Conservation (phyloP, 2,329 filamentous ascomycete genomes). For the Diaporthe humulicola region DNA sequence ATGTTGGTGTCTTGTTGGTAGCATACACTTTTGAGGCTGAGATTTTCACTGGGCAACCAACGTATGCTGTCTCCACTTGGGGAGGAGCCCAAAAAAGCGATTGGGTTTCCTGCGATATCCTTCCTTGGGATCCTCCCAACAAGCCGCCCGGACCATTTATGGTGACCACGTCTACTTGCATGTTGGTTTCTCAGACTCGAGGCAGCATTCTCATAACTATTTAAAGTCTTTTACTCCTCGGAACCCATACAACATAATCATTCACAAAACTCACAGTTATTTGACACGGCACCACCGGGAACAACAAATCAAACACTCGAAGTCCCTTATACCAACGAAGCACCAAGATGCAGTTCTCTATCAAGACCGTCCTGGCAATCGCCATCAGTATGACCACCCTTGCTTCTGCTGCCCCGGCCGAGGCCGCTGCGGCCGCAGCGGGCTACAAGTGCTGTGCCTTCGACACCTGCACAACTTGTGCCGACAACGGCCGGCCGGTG, state of each 20-base stretch:
- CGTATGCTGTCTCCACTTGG: not conserved
- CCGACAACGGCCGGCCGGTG: not conserved
- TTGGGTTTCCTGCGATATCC: not conserved
- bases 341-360: not conserved
- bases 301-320: not conserved
- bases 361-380: slow-evolving; percentile 4
- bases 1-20: not conserved
- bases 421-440: not conserved
- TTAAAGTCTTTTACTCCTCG: not conserved
- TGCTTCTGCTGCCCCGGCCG: not conserved
- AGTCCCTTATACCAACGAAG: not conserved
- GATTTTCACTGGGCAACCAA: not conserved
- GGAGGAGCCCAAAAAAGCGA: not conserved
- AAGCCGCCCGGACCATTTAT: not conserved
- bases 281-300: not conserved
- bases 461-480: not conserved
- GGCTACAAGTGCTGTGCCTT: not conserved
- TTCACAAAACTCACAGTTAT: not conserved
- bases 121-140: not conserved
- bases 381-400: slow-evolving; percentile 13
- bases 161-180: not conserved
- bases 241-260: not conserved
- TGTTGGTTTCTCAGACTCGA: not conserved
- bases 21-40: not conserved
- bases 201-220: not conserved